Evolutionary conservation across 306 rosid species (phyloP).

Genomic region (Vicia sativa): DNA sequence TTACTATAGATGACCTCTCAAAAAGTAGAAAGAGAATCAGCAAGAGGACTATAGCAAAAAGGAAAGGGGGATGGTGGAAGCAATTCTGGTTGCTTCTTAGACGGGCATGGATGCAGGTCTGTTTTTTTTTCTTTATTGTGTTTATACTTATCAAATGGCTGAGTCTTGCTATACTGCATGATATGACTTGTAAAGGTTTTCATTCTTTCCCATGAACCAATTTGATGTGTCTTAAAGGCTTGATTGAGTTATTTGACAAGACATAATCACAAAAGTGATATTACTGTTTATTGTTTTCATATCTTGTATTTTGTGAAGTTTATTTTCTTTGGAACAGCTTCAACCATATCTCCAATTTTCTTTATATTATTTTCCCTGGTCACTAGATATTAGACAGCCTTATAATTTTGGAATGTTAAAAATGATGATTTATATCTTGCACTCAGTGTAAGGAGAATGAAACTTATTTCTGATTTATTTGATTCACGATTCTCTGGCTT

Average conservation of each 20-base stretch:
- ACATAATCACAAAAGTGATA: conserved; percentile 2
- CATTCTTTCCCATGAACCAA: background rate
- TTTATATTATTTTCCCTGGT: conserved; percentile 22
- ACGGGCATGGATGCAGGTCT: conserved; percentile 98
- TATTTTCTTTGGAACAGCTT: conserved; percentile 21
- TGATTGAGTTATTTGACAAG: conserved; percentile 29
- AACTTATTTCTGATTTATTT: conserved; percentile 41
- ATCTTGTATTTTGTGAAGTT: conserved; percentile 16
- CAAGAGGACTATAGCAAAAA: conserved; percentile 51
- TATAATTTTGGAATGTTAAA: conserved; percentile 14
- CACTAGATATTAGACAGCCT: conserved; percentile 9
- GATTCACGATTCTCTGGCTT: conserved; percentile 38
- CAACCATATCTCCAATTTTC: conserved; percentile 15
- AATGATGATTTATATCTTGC: conserved; percentile 27
- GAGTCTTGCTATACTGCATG: conserved; percentile 30
- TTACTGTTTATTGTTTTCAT: conserved; percentile 21
- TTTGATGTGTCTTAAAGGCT: conserved; percentile 25
- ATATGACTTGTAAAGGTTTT: conserved; percentile 22
- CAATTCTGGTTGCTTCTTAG: conserved; percentile 84
- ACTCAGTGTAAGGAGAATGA: conserved; percentile 21
- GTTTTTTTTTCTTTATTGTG: conserved; percentile 22
- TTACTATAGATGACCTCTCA: conserved; percentile 50
- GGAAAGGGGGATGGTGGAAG: conserved; percentile 87
- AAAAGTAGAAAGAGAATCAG: conserved; percentile 43
- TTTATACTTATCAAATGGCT: conserved; percentile 20